A percentile compares a stretch with the other conserved stretches of the same genome.
These are phyloP conservation scores for Solanum appendiculatum DNA, from an alignment of 257 asterid species.

Conservation along the genomic window DNA sequence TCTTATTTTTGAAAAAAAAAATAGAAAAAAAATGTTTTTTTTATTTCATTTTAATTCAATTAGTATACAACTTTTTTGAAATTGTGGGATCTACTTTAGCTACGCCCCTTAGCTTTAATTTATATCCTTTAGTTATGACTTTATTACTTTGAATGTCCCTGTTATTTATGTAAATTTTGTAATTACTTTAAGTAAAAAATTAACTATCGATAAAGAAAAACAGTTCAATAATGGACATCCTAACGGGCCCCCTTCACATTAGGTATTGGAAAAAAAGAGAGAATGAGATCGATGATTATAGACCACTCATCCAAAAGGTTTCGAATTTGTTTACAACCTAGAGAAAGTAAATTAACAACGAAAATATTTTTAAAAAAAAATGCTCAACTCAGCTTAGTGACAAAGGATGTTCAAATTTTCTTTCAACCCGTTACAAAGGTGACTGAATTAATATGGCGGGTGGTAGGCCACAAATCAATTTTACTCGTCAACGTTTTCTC, in stretches of 20 bases:
- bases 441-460: neutral
- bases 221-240: no score
- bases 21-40: no score
- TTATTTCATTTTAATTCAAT: neutral
- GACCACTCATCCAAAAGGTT: neutral
- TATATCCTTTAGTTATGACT: neutral
- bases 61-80: neutral
- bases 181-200: no score
- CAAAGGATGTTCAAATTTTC: neutral
- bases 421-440: neutral
- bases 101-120: neutral
- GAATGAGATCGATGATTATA: neutral
- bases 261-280: neutral
- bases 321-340: no score
- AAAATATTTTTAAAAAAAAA: no score
- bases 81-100: neutral
- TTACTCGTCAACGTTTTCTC: neutral
- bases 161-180: no score
- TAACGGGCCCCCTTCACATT: neutral
- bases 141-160: neutral
- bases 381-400: neutral
- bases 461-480: neutral
- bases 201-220: neutral
- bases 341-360: neutral
- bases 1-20: neutral